Base-by-base conservation (phyloP, 1,139 yeast genomes). In the Debaryomyces coudertii region DNA sequence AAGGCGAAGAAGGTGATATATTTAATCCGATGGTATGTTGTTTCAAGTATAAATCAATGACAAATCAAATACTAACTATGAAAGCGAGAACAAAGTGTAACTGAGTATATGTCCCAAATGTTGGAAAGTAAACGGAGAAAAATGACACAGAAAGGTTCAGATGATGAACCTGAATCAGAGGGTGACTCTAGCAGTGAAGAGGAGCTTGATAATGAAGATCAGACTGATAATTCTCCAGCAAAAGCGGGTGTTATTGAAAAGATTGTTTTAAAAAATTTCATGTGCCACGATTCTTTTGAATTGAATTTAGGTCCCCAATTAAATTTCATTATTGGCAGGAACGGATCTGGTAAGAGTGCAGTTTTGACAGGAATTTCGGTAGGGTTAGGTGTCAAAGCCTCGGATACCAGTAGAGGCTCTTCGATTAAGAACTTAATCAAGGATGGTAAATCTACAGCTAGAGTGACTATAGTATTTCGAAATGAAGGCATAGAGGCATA, bases 331-430 rank as follows among this genome's bases (percentile, higher is more conserved):
- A 88, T 90, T 30, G 99, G 99, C 9, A 80, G 88, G 52, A 95
- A 95, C 59, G 99, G 99, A 2, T 85, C 96, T 28, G 99, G 99
- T 27, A 95, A 95, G 61, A 85, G 95, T 64, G 97, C 99, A 1
- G 79, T 95, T 25, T 69, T 95, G 50, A 92, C 98, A 0, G 98
- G 97, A 1, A 83, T 95, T 5, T 83, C 95, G 2, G 86, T 90
- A 9, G 95, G 97, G 5, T 69, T 93, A 7, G 99, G 99, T n/a
- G 96, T 96, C 1, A 87, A 85, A 57, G 97, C 98, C 0, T 76
- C 85, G n/a, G 90, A 84, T 46, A 93, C 99, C 0, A 87, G 87
- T 57, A 78, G 99, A 62, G 98, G 96, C 4, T 72, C 81, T 7
- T 79, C 84, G 7, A 71, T 89, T 38, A 84, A 80, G 54, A 83